Conservation (phyloP, 2,329 filamentous ascomycete genomes). For the Aurifilum marmelostoma region DNA sequence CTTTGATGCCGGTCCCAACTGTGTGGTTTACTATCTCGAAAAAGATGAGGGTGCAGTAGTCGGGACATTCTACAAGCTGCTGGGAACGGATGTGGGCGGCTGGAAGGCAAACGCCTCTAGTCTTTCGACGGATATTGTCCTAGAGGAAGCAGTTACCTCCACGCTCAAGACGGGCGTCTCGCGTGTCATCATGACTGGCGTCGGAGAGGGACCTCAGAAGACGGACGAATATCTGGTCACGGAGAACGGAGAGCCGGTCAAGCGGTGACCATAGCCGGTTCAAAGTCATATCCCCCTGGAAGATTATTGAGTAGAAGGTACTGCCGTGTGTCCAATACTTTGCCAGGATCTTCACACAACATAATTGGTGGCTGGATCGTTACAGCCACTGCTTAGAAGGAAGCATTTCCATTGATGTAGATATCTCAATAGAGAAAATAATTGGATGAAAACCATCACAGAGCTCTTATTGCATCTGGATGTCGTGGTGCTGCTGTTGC, state of each 20-base stretch:
- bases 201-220: slow-evolving; percentile 85
- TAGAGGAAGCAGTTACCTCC: slow-evolving; percentile 68
- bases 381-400: background rate
- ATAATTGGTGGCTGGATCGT: background rate
- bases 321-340: background rate
- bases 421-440: background rate
- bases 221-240: slow-evolving; percentile 77
- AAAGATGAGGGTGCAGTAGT: slow-evolving; percentile 74
- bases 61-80: slow-evolving; percentile 73
- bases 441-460: background rate
- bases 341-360: background rate
- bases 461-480: background rate
- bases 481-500: background rate
- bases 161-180: slow-evolving; percentile 79
- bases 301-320: background rate
- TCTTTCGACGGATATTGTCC: slow-evolving; percentile 53
- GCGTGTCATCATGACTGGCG: slow-evolving; percentile 86
- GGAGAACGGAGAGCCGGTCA: slow-evolving; percentile 60
- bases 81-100: slow-evolving; percentile 63
- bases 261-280: slow-evolving; percentile 32
- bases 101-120: slow-evolving; percentile 67
- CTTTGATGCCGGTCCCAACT: slow-evolving; percentile 96
- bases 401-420: background rate
- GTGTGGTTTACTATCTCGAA: slow-evolving; percentile 92
- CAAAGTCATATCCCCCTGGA: background rate